Percentiles rank a stretch among this genome's conserved stretches.
These are phyloP conservation scores for Lactuca saligna DNA, from an alignment of 129 eudicot genomes.

Conservation along the genomic window DNA sequence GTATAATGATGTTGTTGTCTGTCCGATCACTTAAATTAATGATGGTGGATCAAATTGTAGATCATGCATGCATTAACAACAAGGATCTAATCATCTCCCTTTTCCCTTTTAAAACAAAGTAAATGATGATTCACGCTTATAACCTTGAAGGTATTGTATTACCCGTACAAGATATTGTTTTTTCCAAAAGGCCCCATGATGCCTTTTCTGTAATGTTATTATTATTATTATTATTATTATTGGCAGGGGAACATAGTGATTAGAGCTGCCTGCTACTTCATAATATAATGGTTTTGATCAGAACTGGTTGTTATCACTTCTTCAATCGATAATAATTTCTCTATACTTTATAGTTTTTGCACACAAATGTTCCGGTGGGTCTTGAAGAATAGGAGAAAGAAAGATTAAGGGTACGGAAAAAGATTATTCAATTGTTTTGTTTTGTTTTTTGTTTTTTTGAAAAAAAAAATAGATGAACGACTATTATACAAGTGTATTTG, in stretches of 20 bases:
- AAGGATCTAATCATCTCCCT: slow-evolving; percentile 33
- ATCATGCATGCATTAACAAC: slow-evolving; percentile 40
- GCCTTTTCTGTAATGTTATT: slow-evolving; percentile 4
- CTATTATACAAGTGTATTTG: not conserved
- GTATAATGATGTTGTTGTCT: slow-evolving; percentile 35
- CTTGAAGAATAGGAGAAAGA: not conserved
- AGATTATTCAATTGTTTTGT: not conserved
- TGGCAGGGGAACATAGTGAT: slow-evolving; percentile 34
- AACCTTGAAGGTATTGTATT: slow-evolving; percentile 15
- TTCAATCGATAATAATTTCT: slow-evolving; percentile 9
- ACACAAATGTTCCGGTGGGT: not conserved
- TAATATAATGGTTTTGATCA: slow-evolving; percentile 18
- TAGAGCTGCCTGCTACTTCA: slow-evolving; percentile 20
- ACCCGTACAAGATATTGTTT: not conserved
- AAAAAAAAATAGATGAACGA: not conserved
- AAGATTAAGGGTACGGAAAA: too few relatives aligned
- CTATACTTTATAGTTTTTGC: not conserved
- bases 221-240: slow-evolving; percentile 11
- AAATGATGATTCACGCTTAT: slow-evolving; percentile 1
- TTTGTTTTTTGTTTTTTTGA: too few relatives aligned
- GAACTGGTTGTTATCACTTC: slow-evolving; percentile 17
- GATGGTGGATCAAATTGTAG: slow-evolving; percentile 35
- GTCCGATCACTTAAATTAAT: slow-evolving; percentile 33
- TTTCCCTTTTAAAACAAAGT: not conserved
- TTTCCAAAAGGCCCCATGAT: slow-evolving; percentile 3